phyloP scores from a whole-genome alignment of 768 basidiomycete genomes.

The Pleurotus eryngii region DNA sequence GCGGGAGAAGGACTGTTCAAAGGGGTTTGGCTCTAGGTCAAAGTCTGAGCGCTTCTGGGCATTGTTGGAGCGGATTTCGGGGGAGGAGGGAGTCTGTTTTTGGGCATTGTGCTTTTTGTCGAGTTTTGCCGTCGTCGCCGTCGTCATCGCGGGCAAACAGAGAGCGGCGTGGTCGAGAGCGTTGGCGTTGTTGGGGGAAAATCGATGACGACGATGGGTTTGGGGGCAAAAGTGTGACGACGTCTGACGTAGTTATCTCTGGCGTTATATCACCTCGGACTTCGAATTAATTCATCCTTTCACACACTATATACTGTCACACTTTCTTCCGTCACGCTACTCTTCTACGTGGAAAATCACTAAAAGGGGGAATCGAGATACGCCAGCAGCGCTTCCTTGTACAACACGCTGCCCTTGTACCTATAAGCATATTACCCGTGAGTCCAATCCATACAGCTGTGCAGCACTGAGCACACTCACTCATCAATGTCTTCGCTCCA shows the following conservation, averaged over 20 bases:
- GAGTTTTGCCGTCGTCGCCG: too few relatives aligned
- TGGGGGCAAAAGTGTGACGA: conserved; percentile 10
- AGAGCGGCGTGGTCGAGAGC: conserved; percentile 21
- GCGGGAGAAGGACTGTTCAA: conserved; percentile 88
- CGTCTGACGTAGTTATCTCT: conserved; percentile 6
- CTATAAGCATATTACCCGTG: background rate
- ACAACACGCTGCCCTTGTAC: conserved; percentile 7
- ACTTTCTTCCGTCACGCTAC: background rate
- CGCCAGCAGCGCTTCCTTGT: conserved; percentile 1
- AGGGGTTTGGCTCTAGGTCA: conserved; percentile 84
- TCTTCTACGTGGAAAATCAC: background rate
- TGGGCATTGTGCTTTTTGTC: background rate
- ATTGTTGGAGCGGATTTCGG: conserved; percentile 35
- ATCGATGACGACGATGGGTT: conserved; percentile 29
- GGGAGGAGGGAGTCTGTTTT: conserved; percentile 3
- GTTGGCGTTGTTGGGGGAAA: conserved; percentile 29
- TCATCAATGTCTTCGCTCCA: conserved; percentile 62
- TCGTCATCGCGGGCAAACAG: conserved; percentile 4
- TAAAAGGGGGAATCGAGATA: conserved; percentile 4
- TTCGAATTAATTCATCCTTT: background rate
- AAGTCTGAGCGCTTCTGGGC: conserved; percentile 38
- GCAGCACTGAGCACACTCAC: conserved; percentile 17
- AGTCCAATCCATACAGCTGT: background rate
- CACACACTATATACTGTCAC: background rate
- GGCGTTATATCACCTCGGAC: conserved; percentile 3